These are phyloP conservation scores for Trametes cinnabarina DNA, from an alignment of 768 basidiomycete species.

Conservation along the genomic window DNA sequence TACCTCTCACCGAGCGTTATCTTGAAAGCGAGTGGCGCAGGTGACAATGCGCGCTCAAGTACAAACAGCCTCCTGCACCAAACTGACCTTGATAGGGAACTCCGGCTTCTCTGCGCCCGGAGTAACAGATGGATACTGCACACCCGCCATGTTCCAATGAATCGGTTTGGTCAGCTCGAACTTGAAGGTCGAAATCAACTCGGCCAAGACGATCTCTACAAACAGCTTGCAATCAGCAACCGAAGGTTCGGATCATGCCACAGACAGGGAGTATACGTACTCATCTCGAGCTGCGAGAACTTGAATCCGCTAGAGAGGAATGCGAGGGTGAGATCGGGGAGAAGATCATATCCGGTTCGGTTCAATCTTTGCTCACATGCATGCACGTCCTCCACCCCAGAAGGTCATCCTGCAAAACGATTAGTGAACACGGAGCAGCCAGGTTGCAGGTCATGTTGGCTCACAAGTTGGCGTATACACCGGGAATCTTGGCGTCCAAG, in stretches of 20 bases:
- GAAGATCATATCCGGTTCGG: too few species aligned
- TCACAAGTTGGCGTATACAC: constrained; percentile 19
- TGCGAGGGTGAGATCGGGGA: too few species aligned
- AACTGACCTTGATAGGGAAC: neutral
- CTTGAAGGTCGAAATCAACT: constrained; percentile 7
- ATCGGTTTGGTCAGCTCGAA: constrained; percentile 14
- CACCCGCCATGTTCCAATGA: constrained; percentile 16
- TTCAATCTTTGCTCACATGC: constrained; percentile 37
- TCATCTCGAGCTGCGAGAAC: constrained; percentile 25
- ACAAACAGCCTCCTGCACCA: neutral
- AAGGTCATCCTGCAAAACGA: constrained; percentile 40
- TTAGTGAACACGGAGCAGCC: neutral
- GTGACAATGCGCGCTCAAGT: neutral
- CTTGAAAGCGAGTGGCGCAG: too few species aligned
- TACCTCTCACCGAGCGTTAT: too few species aligned
- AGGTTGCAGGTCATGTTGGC: neutral
- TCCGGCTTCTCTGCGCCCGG: constrained; percentile 13
- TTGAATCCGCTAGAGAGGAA: constrained; percentile 18
- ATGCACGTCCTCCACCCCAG: constrained; percentile 41
- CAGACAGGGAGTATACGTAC: neutral
- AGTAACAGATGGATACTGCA: constrained; percentile 16
- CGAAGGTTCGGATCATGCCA: too few species aligned
- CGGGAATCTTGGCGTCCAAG: constrained; percentile 16
- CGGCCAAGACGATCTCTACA: constrained; percentile 13
- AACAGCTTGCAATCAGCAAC: neutral